Evolutionary conservation across 1,139 yeast genomes (phyloP).

Genomic region (Sugiyamaella xylanicola): DNA sequence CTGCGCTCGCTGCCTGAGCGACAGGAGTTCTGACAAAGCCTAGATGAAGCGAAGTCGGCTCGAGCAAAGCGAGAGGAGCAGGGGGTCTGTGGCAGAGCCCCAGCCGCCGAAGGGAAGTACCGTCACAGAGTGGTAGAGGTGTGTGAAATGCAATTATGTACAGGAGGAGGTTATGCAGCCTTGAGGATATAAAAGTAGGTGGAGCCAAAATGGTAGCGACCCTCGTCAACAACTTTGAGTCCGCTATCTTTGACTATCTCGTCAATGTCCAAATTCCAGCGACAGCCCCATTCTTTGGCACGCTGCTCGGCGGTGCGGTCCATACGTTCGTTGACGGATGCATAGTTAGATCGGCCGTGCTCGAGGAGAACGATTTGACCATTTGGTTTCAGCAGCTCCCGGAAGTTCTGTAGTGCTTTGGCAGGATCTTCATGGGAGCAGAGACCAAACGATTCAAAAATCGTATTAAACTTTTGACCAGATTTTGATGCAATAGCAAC

Average conservation of each 20-base stretch:
- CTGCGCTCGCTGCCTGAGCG: no score
- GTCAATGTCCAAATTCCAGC: constrained; percentile 95
- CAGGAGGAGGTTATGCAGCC: not conserved
- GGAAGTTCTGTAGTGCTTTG: constrained; percentile 73
- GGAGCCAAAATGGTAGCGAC: constrained; percentile 88
- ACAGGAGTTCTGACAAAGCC: no score
- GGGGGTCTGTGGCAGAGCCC: constrained; percentile 1
- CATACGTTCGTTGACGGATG: constrained; percentile 73
- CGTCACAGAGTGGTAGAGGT: no score
- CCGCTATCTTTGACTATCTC: constrained; percentile 83
- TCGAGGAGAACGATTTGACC: constrained; percentile 86
- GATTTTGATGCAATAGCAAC: constrained; percentile 53
- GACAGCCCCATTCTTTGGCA: constrained; percentile 91
- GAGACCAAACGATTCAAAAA: constrained; percentile 89
- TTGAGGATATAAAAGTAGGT: constrained; percentile 49
- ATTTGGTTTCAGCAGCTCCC: constrained; percentile 74
- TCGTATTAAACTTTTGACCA: constrained; percentile 74
- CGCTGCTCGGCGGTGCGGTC: constrained; percentile 84
- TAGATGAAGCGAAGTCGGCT: no score
- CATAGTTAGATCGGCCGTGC: constrained; percentile 87
- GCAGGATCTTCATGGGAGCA: constrained; percentile 97
- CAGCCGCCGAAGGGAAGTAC: not conserved
- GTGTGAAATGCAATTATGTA: not conserved
- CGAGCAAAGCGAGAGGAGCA: constrained; percentile 3
- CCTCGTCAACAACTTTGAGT: constrained; percentile 75